Base-by-base conservation (phyloP, 345 rosid species). In the Carallia pectinifolia region DNA sequence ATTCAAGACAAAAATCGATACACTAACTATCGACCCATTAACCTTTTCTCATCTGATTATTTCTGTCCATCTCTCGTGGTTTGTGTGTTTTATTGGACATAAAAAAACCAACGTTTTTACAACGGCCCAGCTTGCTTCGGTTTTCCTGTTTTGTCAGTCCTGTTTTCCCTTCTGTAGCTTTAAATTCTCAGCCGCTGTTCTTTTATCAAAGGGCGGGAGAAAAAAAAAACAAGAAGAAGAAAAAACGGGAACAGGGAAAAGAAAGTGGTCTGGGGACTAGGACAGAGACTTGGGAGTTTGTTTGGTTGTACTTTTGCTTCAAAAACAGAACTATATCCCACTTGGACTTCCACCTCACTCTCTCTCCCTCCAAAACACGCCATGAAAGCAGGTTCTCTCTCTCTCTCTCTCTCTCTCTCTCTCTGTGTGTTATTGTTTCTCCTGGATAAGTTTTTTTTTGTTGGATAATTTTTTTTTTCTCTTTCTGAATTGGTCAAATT, bases 341-440 rank as follows among this genome's bases (percentile, higher is more conserved):
- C 76, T 77, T 77, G 88, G 92, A 82, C 85, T 76, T 85, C 88
- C 88, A 84, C 82, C 78, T 85, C 86, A 82, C 58, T 69, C 40
- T 27, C 34, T 56, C 34, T 27, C 34, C 12, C 50, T 12, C 50
- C 13, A 2, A 13, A 9, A 56, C 69, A 56, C 59, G 76, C 83
- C 78, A 60, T 80, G 80, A 73, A 54, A 76, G 39, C 74, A 76
- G 78, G 85, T 77, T 13, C 64, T 13, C 58, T 12, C 48, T 53
- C 56, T 56, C 10, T 6, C 17, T 8, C 67, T 31, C 0, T 52
- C 36, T 62, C 66, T 66, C 30, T 58, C 38, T 23, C 2, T 55
- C 1, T 55, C 19, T 19, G 58, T 18, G 6, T 54, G 27, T 19
- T 19, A 6, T 6, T 18, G 27, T 27, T 54, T 54, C 58, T 54